phyloP scores from a whole-genome alignment of 306 rosid species.

The Abrus precatorius region DNA sequence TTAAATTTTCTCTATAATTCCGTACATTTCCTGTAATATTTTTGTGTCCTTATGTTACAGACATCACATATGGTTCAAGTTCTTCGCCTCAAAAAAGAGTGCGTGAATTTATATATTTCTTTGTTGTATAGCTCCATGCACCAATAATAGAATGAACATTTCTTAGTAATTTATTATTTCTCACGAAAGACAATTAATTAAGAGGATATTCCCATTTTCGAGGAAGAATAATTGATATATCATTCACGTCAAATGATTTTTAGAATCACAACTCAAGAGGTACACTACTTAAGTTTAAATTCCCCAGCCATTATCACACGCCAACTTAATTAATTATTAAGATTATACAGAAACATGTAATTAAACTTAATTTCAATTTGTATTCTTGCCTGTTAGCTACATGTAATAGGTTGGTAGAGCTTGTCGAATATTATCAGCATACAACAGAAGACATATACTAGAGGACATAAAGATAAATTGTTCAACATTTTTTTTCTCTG shows the following conservation, averaged over 20 bases:
- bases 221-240: background rate
- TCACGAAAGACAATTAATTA: background rate
- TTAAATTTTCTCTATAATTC: background rate
- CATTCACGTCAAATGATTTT: background rate
- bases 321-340: background rate
- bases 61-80: background rate
- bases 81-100: background rate
- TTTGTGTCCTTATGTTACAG: background rate
- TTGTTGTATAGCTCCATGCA: background rate
- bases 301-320: background rate
- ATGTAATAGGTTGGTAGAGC: background rate
- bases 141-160: background rate
- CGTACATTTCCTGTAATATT: background rate
- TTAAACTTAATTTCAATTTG: background rate
- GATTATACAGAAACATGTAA: background rate
- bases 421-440: background rate
- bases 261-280: background rate
- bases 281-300: background rate
- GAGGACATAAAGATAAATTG: background rate
- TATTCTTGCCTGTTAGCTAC: background rate
- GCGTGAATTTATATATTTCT: background rate
- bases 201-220: background rate
- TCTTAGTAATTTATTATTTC: background rate
- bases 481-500: background rate
- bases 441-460: background rate